phyloP scores from a whole-genome alignment of 768 basidiomycete species.

The Clavulina sp. region DNA sequence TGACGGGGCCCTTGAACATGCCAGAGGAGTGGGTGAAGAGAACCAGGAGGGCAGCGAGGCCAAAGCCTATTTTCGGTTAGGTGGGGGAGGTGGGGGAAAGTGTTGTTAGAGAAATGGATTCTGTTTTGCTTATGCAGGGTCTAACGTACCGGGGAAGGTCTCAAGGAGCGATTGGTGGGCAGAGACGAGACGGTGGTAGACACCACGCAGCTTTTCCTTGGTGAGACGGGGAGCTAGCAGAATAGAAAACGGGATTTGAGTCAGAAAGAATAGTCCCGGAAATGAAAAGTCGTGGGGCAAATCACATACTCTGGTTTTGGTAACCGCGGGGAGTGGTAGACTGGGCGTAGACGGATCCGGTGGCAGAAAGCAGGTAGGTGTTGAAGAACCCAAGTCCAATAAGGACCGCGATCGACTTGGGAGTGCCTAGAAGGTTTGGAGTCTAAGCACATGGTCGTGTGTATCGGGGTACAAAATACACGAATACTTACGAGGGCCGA shows the following conservation, averaged over 20 bases:
- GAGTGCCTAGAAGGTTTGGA: too few relatives aligned
- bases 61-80: background rate
- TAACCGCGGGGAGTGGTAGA: background rate
- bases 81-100: background rate
- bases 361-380: background rate
- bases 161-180: background rate
- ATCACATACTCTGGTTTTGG: background rate
- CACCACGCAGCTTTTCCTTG: background rate
- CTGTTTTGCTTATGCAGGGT: too few relatives aligned
- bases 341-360: background rate
- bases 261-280: background rate
- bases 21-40: background rate
- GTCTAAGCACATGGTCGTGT: too few relatives aligned
- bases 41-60: background rate
- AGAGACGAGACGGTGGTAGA: background rate
- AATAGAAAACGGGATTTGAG: background rate
- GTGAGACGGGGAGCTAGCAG: background rate
- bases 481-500: background rate
- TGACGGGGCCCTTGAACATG: background rate
- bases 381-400: background rate
- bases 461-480: too few relatives aligned
- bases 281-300: background rate
- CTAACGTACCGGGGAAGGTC: background rate
- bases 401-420: background rate
- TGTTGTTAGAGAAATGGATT: background rate